Evolutionary conservation across 257 asterid species (phyloP).

Genomic region (Prunella vulgaris): DNA sequence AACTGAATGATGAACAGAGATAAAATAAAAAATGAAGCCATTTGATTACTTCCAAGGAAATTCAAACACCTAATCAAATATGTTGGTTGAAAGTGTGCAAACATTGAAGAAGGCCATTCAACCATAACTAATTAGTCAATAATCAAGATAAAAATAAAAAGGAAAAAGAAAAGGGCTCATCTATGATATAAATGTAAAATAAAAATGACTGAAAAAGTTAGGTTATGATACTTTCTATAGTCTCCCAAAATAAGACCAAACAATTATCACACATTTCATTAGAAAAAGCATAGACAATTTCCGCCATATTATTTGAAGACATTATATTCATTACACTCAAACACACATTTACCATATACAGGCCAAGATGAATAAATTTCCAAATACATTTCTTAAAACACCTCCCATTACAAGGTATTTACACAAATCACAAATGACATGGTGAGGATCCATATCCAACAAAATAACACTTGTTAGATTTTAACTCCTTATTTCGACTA

Average conservation of each 20-base stretch:
- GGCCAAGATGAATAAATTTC: background rate
- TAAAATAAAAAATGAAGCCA: conserved; percentile 2
- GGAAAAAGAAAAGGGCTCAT: background rate
- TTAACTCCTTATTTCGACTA: background rate
- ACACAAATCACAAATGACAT: background rate
- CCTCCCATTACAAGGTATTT: background rate
- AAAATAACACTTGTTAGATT: background rate
- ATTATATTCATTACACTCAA: background rate
- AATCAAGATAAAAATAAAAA: too few species aligned
- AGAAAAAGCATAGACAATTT: background rate
- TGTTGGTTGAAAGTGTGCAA: background rate
- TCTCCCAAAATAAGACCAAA: background rate
- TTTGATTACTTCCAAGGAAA: conserved; percentile 15
- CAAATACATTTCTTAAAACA: background rate
- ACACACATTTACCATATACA: background rate
- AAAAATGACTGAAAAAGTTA: background rate
- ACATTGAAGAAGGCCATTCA: background rate
- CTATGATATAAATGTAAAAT: background rate
- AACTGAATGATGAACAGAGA: conserved; percentile 47
- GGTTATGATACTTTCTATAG: background rate
- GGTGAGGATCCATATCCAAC: background rate
- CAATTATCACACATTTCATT: background rate
- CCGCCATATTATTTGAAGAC: background rate
- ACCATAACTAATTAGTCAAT: conserved; percentile 1
- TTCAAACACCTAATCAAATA: background rate